A percentile compares a stretch with the other conserved stretches of the same genome.
These are phyloP conservation scores for Amanita pseudoporphyria DNA, from an alignment of 768 basidiomycete species.

Conservation along the genomic window DNA sequence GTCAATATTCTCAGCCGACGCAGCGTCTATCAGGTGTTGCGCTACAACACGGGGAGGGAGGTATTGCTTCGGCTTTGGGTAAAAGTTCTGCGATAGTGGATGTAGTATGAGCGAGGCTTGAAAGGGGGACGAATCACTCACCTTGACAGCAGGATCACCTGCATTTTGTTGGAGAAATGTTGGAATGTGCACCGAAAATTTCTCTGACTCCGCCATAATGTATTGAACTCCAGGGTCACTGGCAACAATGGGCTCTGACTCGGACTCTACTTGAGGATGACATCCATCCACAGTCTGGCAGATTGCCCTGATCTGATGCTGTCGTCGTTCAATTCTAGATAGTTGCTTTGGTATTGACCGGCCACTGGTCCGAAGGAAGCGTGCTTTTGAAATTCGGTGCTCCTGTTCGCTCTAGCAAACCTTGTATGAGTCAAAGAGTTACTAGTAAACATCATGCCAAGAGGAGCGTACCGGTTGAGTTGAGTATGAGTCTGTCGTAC, in stretches of 20 bases:
- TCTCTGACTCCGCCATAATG: no score
- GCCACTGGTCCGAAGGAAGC: no score
- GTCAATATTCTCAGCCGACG: background rate
- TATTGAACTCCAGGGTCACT: background rate
- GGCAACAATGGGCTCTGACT: background rate
- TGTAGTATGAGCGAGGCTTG: background rate
- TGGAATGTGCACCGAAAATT: no score
- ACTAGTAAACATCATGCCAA: no score
- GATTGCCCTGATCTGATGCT: no score
- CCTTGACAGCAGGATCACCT: constrained; percentile 7
- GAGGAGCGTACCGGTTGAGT: no score
- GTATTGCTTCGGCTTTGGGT: no score
- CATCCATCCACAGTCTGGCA: background rate
- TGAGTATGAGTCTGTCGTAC: no score
- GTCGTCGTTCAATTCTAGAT: no score
- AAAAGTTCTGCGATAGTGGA: background rate
- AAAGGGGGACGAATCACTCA: background rate
- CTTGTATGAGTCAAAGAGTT: background rate
- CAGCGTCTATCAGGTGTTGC: background rate
- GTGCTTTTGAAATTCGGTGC: background rate
- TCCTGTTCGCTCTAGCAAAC: background rate
- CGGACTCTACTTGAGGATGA: background rate
- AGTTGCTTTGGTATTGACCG: no score
- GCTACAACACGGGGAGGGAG: constrained; percentile 16
- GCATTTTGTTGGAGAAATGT: no score